Evolutionary conservation across 805 yeast species (phyloP).

Genomic region (Kluyveromyces siamensis): DNA sequence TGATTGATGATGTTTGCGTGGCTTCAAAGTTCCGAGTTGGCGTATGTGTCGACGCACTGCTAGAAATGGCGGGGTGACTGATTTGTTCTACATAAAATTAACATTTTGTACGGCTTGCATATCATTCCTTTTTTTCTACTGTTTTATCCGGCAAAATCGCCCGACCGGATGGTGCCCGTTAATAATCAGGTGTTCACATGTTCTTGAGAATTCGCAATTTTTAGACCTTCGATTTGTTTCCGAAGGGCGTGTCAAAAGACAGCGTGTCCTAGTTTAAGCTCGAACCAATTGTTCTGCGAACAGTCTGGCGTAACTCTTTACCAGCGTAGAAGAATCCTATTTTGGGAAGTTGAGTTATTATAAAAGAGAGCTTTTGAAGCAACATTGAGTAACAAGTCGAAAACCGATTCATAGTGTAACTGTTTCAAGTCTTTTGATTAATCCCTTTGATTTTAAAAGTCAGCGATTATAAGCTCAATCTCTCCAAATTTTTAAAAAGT

Average conservation of each 20-base stretch:
- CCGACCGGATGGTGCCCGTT: background rate
- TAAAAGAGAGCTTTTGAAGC: background rate
- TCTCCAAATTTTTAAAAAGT: no score
- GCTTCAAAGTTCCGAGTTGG: slow-evolving; percentile 63
- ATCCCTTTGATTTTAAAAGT: background rate
- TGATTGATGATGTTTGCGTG: slow-evolving; percentile 60
- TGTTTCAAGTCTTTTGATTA: background rate
- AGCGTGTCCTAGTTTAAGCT: background rate
- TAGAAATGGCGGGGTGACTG: slow-evolving; percentile 11
- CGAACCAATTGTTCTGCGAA: background rate
- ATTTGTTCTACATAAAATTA: background rate
- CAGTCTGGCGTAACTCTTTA: background rate
- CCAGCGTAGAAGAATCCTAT: background rate
- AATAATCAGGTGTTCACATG: background rate
- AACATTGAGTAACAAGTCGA: background rate
- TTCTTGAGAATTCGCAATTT: background rate
- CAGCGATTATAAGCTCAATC: background rate
- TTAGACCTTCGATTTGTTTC: background rate
- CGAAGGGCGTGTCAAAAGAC: background rate
- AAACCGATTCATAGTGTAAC: no score
- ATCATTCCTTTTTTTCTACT: background rate
- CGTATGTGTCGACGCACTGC: slow-evolving; percentile 52
- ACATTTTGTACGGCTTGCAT: background rate
- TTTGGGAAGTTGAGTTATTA: no score
- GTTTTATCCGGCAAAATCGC: background rate